phyloP scores from a whole-genome alignment of 2,329 filamentous ascomycete genomes.

The Drechslerella dactyloides region DNA sequence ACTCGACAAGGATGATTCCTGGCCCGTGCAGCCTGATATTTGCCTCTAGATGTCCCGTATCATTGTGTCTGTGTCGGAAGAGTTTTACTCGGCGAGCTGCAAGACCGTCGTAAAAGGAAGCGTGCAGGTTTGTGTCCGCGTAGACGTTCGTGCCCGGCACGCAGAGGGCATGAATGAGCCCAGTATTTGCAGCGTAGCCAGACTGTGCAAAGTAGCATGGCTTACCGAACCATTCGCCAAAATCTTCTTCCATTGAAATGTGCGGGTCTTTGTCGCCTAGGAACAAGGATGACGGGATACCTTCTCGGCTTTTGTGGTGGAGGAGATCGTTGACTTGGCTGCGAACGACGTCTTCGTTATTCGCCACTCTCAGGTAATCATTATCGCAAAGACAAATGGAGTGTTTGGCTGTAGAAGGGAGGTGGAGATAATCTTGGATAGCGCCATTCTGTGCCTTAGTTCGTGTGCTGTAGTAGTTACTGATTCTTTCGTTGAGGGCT shows the following conservation, averaged over 20 bases:
- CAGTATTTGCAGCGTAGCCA: background rate
- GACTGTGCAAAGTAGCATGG: background rate
- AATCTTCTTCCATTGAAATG: background rate
- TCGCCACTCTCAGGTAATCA: constrained; percentile 1
- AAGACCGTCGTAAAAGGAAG: constrained; percentile 1
- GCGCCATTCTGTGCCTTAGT: background rate
- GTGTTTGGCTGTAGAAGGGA: background rate
- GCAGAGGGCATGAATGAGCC: background rate
- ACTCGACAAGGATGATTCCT: constrained; percentile 1
- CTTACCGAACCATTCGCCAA: constrained; percentile 3
- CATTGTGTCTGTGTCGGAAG: background rate
- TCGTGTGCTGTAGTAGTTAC: background rate
- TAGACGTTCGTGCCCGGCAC: constrained; percentile 1
- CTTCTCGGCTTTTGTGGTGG: background rate
- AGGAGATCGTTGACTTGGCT: background rate
- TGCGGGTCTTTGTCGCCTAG: background rate
- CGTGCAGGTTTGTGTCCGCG: background rate
- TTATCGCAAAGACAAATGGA: background rate
- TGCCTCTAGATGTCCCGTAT: background rate
- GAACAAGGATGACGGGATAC: background rate
- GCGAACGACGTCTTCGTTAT: background rate
- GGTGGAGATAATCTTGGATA: background rate
- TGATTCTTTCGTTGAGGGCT: background rate
- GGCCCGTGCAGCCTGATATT: constrained; percentile 3
- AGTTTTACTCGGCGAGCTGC: background rate